Evolutionary conservation across 495 filamentous ascomycete genomes (phyloP).

Genomic region (Astrothelium macrocarpum): DNA sequence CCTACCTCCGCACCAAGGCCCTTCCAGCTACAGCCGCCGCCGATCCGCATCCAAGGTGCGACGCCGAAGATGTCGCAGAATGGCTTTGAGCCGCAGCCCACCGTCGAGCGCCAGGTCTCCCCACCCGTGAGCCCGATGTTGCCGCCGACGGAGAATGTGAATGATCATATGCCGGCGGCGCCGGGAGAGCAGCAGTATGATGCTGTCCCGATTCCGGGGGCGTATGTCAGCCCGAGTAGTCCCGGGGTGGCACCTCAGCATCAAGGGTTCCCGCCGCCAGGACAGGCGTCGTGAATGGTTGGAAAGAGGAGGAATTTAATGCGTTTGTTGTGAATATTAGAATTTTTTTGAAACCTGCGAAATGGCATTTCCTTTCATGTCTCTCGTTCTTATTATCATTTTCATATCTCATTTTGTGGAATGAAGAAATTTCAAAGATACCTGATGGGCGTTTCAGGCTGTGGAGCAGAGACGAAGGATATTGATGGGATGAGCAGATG

Average conservation of each 20-base stretch:
- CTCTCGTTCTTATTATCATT: background rate
- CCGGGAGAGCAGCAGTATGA: slow-evolving; percentile 58
- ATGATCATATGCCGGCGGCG: slow-evolving; percentile 42
- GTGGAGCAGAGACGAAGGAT: background rate
- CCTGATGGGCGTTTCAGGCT: background rate
- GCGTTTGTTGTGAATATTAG: background rate
- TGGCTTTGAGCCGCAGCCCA: slow-evolving; percentile 35
- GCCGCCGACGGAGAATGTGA: slow-evolving; percentile 18
- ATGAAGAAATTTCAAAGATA: background rate
- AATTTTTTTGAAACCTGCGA: background rate
- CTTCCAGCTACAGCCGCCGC: slow-evolving; percentile 80
- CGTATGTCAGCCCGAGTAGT: slow-evolving; percentile 36
- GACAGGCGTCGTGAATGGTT: background rate
- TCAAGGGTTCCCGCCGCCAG: slow-evolving; percentile 2
- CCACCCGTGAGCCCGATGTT: slow-evolving; percentile 22
- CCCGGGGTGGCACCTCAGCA: slow-evolving; percentile 9
- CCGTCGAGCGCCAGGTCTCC: slow-evolving; percentile 8
- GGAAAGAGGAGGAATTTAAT: background rate
- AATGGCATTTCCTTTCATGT: slow-evolving; percentile 1
- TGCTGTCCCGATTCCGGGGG: slow-evolving; percentile 56
- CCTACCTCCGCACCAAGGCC: slow-evolving; percentile 48
- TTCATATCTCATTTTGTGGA: background rate
- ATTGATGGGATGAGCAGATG: background rate
- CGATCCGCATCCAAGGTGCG: slow-evolving; percentile 62
- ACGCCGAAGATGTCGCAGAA: slow-evolving; percentile 57